Evolutionary conservation across 345 rosid species (phyloP).

Genomic region (Eucalyptus grandis): DNA sequence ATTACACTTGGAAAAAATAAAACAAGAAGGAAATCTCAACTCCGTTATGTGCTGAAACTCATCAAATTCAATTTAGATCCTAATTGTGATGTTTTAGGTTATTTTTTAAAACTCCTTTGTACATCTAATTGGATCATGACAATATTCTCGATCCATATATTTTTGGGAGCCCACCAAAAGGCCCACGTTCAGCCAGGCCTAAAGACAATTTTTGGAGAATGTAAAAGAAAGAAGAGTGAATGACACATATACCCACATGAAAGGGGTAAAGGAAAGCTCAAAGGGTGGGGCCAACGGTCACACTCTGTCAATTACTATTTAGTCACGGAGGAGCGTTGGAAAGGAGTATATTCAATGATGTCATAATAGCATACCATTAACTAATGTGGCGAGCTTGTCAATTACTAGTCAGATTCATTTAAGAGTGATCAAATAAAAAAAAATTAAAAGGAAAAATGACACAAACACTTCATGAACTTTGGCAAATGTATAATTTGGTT

Average conservation of each 20-base stretch:
- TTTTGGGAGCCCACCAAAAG: not conserved
- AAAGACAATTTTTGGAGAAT: not conserved
- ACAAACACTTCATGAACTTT: no score
- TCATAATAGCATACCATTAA: not conserved
- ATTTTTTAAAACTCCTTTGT: not conserved
- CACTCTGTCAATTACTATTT: not conserved
- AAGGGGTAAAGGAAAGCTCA: not conserved
- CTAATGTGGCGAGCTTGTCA: not conserved
- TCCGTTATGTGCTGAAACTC: not conserved
- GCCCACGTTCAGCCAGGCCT: not conserved
- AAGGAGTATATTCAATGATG: not conserved
- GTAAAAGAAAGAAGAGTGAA: not conserved
- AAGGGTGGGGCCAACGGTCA: not conserved
- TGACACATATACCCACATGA: not conserved
- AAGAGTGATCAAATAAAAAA: not conserved
- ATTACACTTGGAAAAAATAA: not conserved
- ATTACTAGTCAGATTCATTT: not conserved
- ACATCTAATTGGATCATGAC: not conserved
- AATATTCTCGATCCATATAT: not conserved
- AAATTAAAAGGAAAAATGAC: no score
- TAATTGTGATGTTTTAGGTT: not conserved
- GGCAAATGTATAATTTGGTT: no score
- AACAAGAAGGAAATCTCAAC: not conserved
- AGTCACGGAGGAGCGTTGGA: not conserved
- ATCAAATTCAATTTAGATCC: not conserved